Evolutionary conservation across 148 eudicot genomes (phyloP), one percentile per base, ranked within the genome.

Genomic region (Bassia scoparia): DNA sequence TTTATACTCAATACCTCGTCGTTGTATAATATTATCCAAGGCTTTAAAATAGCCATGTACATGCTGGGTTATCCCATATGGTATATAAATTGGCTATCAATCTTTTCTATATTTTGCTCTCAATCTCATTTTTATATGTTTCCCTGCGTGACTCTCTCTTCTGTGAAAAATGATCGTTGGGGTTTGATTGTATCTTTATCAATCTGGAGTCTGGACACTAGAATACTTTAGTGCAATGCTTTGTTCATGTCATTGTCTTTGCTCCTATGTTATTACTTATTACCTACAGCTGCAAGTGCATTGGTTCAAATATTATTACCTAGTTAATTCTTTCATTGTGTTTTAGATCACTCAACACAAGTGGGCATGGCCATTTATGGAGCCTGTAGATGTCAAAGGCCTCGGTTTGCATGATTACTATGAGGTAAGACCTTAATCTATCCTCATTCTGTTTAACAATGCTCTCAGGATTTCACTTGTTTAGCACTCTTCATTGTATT

Each of bases 281-380:
- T n/a, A 35, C 7, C 46, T 34, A 31, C 21, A 2, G 15, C 44
- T 10, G 15, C 67, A 21, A 35, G n/a, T 63, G 1, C 53, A 69
- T 52, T 44, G 61, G 18, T 37, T 52, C 41, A 31, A 13, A 20
- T 0, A 2, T 2, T 23, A 15, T 58, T 23, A 48, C 35, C 43
- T 13, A 23, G 34, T 33, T 41, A 12, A 10, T 53, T 61, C 54
- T 21, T 27, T n/a, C 44, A 72, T 74, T 37, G 21, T 74, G 56
- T 74, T 77, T 41, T 77, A 92, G 96, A 84, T 88, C 79, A 85
- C 90, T 76, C 89, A 87, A 73, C 89, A 87, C 88, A 88, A 88
- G 86, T 90, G 85, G 83, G 96, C 98, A 27, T 83, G 87, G 89
- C 93, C 96, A 14, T 92, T 92, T 77, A 84, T 88, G 98, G 90